phyloP scores from a whole-genome alignment of 1,284 basidiomycete species.

The Bothia castanella region DNA sequence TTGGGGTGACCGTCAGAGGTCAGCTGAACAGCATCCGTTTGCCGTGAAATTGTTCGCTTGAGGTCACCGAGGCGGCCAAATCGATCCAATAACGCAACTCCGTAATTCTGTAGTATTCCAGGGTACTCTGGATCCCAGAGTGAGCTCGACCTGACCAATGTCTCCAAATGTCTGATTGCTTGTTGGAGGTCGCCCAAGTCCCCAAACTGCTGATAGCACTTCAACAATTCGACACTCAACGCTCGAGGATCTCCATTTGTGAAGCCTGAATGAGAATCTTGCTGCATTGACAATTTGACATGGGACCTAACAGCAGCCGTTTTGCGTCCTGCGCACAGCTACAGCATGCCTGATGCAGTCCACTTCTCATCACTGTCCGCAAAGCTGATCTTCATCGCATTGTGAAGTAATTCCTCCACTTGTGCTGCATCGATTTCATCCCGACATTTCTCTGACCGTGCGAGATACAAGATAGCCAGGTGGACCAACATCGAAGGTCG shows the following conservation, averaged over 20 bases:
- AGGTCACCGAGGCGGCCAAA: constrained; percentile 2
- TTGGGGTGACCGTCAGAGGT: not conserved
- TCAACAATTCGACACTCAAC: not conserved
- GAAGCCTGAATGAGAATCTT: not conserved
- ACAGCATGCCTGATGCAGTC: constrained; percentile 1
- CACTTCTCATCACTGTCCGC: not conserved
- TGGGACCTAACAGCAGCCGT: not conserved
- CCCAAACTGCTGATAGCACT: not conserved
- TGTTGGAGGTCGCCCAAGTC: constrained; percentile 3
- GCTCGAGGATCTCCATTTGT: not conserved
- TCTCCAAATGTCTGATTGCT: not conserved
- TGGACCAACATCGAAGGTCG: constrained; percentile 4
- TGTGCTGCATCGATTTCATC: not conserved
- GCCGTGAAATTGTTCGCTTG: constrained; percentile 3
- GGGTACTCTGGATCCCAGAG: not conserved
- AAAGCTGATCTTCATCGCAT: not conserved
- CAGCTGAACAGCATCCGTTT: not conserved
- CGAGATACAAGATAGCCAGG: not conserved
- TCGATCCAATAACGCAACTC: not conserved
- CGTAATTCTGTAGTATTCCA: not conserved
- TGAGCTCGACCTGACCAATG: not conserved
- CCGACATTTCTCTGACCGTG: not conserved
- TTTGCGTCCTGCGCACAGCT: not conserved
- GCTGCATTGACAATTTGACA: not conserved
- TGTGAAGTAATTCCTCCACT: not conserved